Conservation (phyloP, 805 yeast species). For the Middelhovenomyces tepae region DNA sequence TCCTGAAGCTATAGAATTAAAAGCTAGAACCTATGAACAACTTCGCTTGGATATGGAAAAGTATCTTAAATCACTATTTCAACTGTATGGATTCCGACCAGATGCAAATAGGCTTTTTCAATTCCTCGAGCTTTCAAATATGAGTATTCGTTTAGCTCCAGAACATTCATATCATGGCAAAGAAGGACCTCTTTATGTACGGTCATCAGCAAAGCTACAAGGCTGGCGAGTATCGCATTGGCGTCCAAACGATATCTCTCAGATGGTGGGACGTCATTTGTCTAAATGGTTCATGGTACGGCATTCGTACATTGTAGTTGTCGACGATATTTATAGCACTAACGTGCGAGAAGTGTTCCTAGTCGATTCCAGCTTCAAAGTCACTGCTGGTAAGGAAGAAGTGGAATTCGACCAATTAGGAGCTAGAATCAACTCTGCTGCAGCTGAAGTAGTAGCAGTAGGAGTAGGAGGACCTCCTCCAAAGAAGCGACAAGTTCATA, state of each 20-base stretch:
- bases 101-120: constrained; percentile 78
- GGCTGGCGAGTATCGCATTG: constrained; percentile 96
- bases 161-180: constrained; percentile 80
- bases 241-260: constrained; percentile 64
- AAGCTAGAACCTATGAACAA: too few species aligned
- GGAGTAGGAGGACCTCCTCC: constrained; percentile 14
- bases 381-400: constrained; percentile 28
- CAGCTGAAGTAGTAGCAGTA: constrained; percentile 27
- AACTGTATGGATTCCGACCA: constrained; percentile 56
- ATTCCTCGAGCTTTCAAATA: constrained; percentile 83
- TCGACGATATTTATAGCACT: constrained; percentile 76
- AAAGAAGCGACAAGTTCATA: constrained; percentile 7
- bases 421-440: constrained; percentile 38
- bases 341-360: constrained; percentile 85
- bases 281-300: constrained; percentile 88
- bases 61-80: constrained; percentile 57
- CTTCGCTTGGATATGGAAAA: constrained; percentile 39
- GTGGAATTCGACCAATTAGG: too few species aligned
- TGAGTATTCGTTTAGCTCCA: constrained; percentile 72
- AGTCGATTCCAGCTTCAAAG: constrained; percentile 68
- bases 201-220: constrained; percentile 76
- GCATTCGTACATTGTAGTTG: constrained; percentile 76
- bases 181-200: constrained; percentile 75
- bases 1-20: too few species aligned
- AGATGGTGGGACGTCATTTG: constrained; percentile 85